Percentiles rank a stretch among this genome's conserved stretches.
phyloP scores from a whole-genome alignment of 2,329 filamentous ascomycete genomes.

The Pseudogymnoascus sp. region DNA sequence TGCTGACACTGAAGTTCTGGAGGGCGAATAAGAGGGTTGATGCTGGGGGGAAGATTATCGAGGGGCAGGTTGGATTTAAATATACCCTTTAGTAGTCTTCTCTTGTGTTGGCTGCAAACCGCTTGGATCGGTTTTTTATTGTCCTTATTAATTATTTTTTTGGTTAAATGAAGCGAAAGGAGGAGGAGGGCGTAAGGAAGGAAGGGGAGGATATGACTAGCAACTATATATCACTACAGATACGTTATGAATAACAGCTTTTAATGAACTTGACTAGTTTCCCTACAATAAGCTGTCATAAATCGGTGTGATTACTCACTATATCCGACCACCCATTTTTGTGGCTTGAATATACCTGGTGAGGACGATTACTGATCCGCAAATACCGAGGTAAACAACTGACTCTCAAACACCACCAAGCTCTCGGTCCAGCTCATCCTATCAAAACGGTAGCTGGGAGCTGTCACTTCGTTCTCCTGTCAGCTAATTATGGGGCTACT shows the following conservation, averaged over 20 bases:
- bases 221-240: background rate
- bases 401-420: too few species aligned
- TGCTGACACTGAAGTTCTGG: slow-evolving; percentile 21
- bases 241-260: background rate
- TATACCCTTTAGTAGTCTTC: slow-evolving; percentile 15
- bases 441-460: background rate
- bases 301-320: background rate
- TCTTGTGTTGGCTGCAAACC: background rate
- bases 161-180: background rate
- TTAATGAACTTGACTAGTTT: background rate
- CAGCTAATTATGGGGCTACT: background rate
- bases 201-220: background rate
- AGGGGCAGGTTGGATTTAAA: slow-evolving; percentile 23
- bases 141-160: background rate
- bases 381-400: background rate
- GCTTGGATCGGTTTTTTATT: background rate
- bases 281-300: background rate
- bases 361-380: background rate
- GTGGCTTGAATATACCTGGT: background rate
- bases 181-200: background rate
- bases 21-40: slow-evolving; percentile 24
- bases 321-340: too few species aligned
- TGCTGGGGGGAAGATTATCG: slow-evolving; percentile 25
- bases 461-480: background rate
- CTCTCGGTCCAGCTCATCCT: background rate